Evolutionary conservation across 2,329 filamentous ascomycete genomes (phyloP).

Genomic region (Aschersonia sp.): DNA sequence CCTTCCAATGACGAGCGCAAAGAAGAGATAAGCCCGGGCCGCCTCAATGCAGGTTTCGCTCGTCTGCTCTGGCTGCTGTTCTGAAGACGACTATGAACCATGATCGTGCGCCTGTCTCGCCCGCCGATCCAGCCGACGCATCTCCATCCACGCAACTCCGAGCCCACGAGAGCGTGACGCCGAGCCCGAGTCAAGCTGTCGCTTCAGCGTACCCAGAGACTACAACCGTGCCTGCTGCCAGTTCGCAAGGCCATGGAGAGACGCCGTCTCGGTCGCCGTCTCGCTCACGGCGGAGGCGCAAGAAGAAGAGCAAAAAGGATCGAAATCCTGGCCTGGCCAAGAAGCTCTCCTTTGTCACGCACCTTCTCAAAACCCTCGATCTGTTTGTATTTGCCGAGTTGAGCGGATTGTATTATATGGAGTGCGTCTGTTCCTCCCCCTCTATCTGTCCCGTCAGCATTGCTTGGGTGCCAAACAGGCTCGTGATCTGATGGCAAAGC

Average conservation of each 20-base stretch:
- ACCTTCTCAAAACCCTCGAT: slow-evolving; percentile 47
- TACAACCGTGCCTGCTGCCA: neutral
- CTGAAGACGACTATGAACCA: slow-evolving; percentile 32
- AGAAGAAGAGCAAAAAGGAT: slow-evolving; percentile 21
- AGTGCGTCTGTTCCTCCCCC: slow-evolving; percentile 29
- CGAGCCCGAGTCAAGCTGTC: slow-evolving; percentile 3
- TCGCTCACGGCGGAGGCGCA: slow-evolving; percentile 18
- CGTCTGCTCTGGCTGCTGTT: slow-evolving; percentile 16
- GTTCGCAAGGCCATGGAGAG: slow-evolving; percentile 3
- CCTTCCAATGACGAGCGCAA: slow-evolving; percentile 10
- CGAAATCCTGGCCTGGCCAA: slow-evolving; percentile 30
- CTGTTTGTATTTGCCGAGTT: slow-evolving; percentile 49
- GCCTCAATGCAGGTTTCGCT: slow-evolving; percentile 16
- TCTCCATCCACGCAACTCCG: slow-evolving; percentile 1
- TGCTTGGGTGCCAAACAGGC: neutral
- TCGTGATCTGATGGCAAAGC: too few species aligned
- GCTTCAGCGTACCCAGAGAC: neutral
- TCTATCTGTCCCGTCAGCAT: neutral
- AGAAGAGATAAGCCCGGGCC: slow-evolving; percentile 7
- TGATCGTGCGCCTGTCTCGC: slow-evolving; percentile 28
- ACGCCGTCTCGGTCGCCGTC: slow-evolving; percentile 9
- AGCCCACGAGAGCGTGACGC: neutral
- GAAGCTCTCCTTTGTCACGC: slow-evolving; percentile 45
- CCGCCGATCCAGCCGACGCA: slow-evolving; percentile 7
- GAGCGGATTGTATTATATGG: slow-evolving; percentile 54